A percentile compares a stretch with the other conserved stretches of the same genome.
phyloP scores from a whole-genome alignment of 352 stramenopile genomes.

The Phytophthora citricola region DNA sequence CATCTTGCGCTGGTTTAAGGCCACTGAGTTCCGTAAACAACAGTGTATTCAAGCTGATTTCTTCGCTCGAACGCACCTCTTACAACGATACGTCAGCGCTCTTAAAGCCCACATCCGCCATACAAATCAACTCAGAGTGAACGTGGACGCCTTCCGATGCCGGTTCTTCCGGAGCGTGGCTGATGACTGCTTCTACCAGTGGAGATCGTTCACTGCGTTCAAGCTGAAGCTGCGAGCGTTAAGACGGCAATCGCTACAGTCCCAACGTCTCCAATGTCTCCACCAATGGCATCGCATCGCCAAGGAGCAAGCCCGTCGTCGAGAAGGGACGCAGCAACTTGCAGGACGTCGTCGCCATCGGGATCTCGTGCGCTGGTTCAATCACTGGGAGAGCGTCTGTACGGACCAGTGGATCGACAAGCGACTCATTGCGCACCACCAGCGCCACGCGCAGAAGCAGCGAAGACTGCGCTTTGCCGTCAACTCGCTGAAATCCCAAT shows the following conservation, averaged over 20 bases:
- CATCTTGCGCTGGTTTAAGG: slow-evolving; percentile 27
- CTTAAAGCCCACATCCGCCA: slow-evolving; percentile 16
- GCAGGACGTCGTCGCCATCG: slow-evolving; percentile 8
- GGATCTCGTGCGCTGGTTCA: slow-evolving; percentile 28
- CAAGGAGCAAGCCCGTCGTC: neutral
- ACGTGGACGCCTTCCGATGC: slow-evolving; percentile 26
- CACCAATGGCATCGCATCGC: slow-evolving; percentile 28
- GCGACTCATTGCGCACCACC: slow-evolving; percentile 42
- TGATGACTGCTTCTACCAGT: slow-evolving; percentile 37
- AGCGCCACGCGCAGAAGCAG: slow-evolving; percentile 22
- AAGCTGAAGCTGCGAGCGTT: slow-evolving; percentile 31
- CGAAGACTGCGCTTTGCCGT: slow-evolving; percentile 11
- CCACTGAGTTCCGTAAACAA: slow-evolving; percentile 9
- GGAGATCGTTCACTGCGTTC: slow-evolving; percentile 30
- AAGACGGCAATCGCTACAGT: slow-evolving; percentile 5
- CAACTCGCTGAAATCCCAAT: slow-evolving; percentile 20
- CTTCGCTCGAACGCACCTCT: slow-evolving; percentile 18
- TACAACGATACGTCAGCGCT: slow-evolving; percentile 13
- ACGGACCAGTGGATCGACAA: slow-evolving; percentile 50
- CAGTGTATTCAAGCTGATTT: slow-evolving; percentile 14
- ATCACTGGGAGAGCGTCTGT: slow-evolving; percentile 61
- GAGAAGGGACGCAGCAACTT: slow-evolving; percentile 17
- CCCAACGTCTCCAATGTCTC: slow-evolving; percentile 22
- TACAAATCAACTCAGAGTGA: slow-evolving; percentile 19
- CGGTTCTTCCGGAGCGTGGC: slow-evolving; percentile 33